Percentiles rank a stretch among this genome's conserved stretches.
Evolutionary conservation across 306 rosid genomes (phyloP).

Genomic region (Ammopiptanthus mongolicus): DNA sequence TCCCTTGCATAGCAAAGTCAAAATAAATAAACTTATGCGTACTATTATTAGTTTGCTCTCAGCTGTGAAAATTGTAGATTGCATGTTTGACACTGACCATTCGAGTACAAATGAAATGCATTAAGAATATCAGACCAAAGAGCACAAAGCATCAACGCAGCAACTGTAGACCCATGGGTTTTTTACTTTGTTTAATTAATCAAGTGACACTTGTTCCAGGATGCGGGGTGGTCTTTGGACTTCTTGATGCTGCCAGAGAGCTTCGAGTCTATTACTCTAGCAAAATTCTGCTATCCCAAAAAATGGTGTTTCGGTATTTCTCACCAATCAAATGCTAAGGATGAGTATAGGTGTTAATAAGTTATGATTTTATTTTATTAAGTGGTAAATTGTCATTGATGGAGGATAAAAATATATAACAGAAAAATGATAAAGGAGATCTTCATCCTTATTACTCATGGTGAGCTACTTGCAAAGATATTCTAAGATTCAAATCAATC

Average conservation of each 20-base stretch:
- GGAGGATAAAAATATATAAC: no score
- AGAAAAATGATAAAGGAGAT: no score
- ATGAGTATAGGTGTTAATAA: no score
- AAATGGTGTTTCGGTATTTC: no score
- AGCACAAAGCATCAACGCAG: neutral
- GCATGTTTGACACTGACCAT: neutral
- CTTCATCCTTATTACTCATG: no score
- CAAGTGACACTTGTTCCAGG: no score
- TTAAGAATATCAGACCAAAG: neutral
- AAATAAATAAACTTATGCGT: neutral
- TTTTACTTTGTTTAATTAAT: neutral
- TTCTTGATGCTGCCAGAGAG: neutral
- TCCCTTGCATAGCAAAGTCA: neutral
- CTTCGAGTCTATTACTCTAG: neutral
- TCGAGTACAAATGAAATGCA: neutral
- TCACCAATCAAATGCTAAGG: no score
- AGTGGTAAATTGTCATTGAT: no score
- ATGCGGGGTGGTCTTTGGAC: neutral
- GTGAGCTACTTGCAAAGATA: no score
- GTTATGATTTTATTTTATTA: no score
- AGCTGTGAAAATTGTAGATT: neutral
- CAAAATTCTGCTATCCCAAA: no score
- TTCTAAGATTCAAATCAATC: no score
- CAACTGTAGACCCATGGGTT: neutral
- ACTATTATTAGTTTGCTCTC: neutral